phyloP scores from a whole-genome alignment of 2,329 filamentous ascomycete genomes.

The Fusarium anguioides region DNA sequence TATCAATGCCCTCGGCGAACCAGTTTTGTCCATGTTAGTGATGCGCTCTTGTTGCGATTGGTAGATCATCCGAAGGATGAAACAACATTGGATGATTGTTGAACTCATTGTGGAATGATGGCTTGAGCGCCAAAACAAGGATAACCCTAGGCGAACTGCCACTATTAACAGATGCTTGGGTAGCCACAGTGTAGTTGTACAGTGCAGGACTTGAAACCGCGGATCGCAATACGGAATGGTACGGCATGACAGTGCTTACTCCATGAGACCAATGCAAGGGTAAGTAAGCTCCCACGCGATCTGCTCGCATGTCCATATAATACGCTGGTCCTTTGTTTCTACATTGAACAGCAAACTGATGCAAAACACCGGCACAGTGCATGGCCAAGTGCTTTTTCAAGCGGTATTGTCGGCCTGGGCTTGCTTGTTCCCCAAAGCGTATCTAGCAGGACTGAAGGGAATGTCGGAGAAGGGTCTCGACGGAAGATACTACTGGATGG shows the following conservation, averaged over 20 bases:
- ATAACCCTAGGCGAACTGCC: not conserved
- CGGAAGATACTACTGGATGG: slow-evolving; percentile 13
- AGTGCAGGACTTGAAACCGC: not conserved
- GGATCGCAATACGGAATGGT: not conserved
- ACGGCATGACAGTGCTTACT: slow-evolving; percentile 15
- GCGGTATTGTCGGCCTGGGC: slow-evolving; percentile 18
- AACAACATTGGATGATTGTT: not conserved
- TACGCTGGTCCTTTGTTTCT: slow-evolving; percentile 1
- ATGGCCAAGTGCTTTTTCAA: slow-evolving; percentile 29
- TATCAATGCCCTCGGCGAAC: slow-evolving; percentile 21
- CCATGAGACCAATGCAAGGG: slow-evolving; percentile 26
- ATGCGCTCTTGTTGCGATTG: not conserved
- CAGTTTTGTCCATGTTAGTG: slow-evolving; percentile 7
- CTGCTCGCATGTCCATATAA: slow-evolving; percentile 30
- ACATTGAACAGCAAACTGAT: slow-evolving; percentile 22
- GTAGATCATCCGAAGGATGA: not conserved
- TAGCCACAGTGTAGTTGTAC: not conserved
- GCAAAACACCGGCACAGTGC: slow-evolving; percentile 24
- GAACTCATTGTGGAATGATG: not conserved
- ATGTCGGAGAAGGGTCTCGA: slow-evolving; percentile 20
- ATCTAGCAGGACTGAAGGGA: slow-evolving; percentile 27
- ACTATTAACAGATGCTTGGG: not conserved
- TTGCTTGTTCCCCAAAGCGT: slow-evolving; percentile 17
- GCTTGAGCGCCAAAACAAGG: not conserved
- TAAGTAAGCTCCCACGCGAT: slow-evolving; percentile 24